Evolutionary conservation across 345 rosid species (phyloP), one percentile per base, ranked within the genome.

Genomic region (Heritiera fomes): DNA sequence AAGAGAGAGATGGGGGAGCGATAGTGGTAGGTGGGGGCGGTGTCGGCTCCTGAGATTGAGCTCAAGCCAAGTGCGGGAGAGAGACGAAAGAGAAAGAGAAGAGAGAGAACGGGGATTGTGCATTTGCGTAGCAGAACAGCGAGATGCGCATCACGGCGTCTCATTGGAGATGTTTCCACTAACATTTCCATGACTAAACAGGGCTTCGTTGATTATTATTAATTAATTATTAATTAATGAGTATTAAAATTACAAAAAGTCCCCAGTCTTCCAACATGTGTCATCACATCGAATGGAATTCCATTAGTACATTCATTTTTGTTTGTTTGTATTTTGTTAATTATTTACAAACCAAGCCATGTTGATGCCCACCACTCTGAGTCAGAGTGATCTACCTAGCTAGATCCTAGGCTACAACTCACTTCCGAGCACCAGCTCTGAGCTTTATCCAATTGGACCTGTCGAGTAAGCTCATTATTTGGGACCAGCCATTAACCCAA

Each of bases 11-110:
- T 34, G 3, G 18, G 13, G 43, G 32, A 14, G 64, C 28, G 10
- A 53, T 62, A 55, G 53, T 64, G 80, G 62, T 61, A 40, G 77
- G 64, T 53, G 79, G 64, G 79, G 76, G 52, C 20, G 79, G 73
- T 83, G 89, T 85, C 87, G 84, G 83, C 86, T 80, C 80, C 83
- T 80, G 38, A 34, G 64, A 82, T 78, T 38, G 78, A 69, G 80
- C 81, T 74, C 28, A 64, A 82, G 56, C 52, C 14, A 67, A 52
- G 7, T 49, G 11, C 20, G 4, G 17, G 15, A 56, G 47, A 41
- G 71, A 55, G 41, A 49, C 3, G 55, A 45, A 61, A 43, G 17
- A 2, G 12, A 50, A 4, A 75, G 38, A 78, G 70, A 63, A 3
- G 59, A 34, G 77, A 32, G 53, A 68, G 77, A 13, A 9, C 47